Evolutionary conservation across 2,329 filamentous ascomycete genomes (phyloP), one percentile per base, ranked within the genome.

Genomic region (Diaporthe citri): DNA sequence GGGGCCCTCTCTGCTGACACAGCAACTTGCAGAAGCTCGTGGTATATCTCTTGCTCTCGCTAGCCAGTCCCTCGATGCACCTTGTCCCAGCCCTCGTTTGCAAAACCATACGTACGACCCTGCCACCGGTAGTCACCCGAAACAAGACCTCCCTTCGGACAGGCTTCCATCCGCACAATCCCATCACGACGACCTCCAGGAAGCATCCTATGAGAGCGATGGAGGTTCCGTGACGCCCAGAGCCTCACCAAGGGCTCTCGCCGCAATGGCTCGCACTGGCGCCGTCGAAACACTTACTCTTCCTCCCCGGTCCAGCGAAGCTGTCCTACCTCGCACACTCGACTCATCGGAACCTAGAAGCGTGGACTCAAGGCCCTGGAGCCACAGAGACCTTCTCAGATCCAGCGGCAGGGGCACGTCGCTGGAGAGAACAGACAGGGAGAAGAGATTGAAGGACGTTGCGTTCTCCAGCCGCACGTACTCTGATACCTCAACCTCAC

Each of bases 11-110:
- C 82, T 91, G 79, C 85, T 91, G 82, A 87, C 88, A 76, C 88
- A 90, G 83, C 89, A 89, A 80, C 84, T 91, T 81, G 89, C 89
- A 81, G 89, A 88, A 83, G 89, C 89, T 80, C 88, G 89, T 80
- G 89, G 88, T 80, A 89, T 90, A 67, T 82, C 80, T 67, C 78
- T 78, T 71, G 77, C 80, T 52, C 60, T 64, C 71, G 57, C 36
- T 74, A 73, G 72, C 34, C 75, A 76, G 46, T 62, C 59, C 36
- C 60, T 64, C 55, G 75, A 72, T 69, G 59, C 67, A 34, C 55
- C 72, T 69, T 73, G 74, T 69, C 52, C 69, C 55, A 72, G 75
- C 55, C 67, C 73, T 70, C 72, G 69, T 56, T 48, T 74, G 72
- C 75, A 74, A 72, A 48, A 74, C 36, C 55, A 46, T 28, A 52